Evolutionary conservation across 768 basidiomycete species (phyloP), one percentile per base, ranked within the genome.

Genomic region (Agaricus blazei): DNA sequence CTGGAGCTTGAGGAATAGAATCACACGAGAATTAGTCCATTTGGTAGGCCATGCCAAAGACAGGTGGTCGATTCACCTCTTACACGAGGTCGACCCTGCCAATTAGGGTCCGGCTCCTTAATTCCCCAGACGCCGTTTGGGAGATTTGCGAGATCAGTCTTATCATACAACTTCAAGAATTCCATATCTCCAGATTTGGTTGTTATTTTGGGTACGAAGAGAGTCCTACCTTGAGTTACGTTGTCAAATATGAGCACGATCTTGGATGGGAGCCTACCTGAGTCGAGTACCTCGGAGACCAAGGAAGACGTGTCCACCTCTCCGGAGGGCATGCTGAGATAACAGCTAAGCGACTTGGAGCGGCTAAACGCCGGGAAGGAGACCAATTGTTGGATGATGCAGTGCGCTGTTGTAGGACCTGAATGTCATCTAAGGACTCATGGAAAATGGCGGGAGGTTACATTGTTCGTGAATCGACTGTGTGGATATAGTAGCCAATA

Each of bases 251-350:
- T 31, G 34, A 19, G 42, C 19, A 29, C 42, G 26, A 49, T 15
- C 24, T 19, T 4, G 28, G 24, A 26, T n/a, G 19, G 28, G 19
- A 48, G 31, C 80, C 43, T 56, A 88, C 88, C 82, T 9, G 70
- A 67, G 23, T 71, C 64, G n/a, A 90, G 65, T 52, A 90, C 76
- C 12, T 72, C 72, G 9, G 75, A 65, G 9, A 81, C 74, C 36
- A 91, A 59, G 0, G 64, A 63, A 3, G 74, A 63, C 0, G 90
- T 91, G 61, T 85, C 77, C 26, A 84, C 73, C 62, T 92, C 90
- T 3, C 78, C 86, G 1, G 76, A 65, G 9, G 87, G 87, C 90
- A 92, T 90, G 68, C 82, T 90, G 41, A 92, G 73, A 65, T 87
- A 92, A 67, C 90, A 92, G 70, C 87, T 84, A 29, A 90, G 66